Conservation (phyloP, 2,329 filamentous ascomycete species). For the Calonectria hawksworthii region DNA sequence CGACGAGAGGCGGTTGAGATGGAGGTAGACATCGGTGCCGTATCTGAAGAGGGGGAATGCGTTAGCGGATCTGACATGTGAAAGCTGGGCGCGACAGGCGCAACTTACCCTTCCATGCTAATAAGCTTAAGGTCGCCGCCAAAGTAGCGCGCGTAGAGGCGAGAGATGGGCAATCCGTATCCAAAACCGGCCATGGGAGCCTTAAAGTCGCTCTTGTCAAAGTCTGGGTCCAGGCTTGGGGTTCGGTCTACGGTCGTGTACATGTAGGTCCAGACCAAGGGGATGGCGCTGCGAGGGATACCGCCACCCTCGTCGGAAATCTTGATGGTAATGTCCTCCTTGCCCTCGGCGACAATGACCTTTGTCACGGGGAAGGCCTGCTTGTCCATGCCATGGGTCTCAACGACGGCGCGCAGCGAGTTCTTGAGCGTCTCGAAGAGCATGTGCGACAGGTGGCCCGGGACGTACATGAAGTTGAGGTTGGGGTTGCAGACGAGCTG, state of each 20-base stretch:
- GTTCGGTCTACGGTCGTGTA: slow-evolving; percentile 98
- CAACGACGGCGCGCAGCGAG: slow-evolving; percentile 95
- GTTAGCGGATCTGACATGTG: slow-evolving; percentile 27
- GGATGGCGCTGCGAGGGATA: slow-evolving; percentile 92
- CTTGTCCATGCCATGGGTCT: slow-evolving; percentile 94
- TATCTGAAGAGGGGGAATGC: slow-evolving; percentile 70
- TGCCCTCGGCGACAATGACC: slow-evolving; percentile 96
- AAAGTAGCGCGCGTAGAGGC: slow-evolving; percentile 96
- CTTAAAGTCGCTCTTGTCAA: slow-evolving; percentile 99
- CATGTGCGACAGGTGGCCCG: slow-evolving; percentile 99
- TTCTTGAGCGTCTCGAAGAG: slow-evolving; percentile 99
- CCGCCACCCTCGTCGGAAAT: slow-evolving; percentile 97
- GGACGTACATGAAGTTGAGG: slow-evolving; percentile 99
- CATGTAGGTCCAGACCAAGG: slow-evolving; percentile 99
- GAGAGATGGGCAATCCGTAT: slow-evolving; percentile 95
- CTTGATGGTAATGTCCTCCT: slow-evolving; percentile 99
- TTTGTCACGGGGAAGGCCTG: slow-evolving; percentile 97
- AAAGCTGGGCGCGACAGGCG: slow-evolving; percentile 15
- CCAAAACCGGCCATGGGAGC: slow-evolving; percentile 99
- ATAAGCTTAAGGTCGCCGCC: slow-evolving; percentile 97
- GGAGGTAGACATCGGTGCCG: slow-evolving; percentile 97
- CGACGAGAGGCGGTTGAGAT: slow-evolving; percentile 94
- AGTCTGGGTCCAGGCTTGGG: slow-evolving; percentile 94
- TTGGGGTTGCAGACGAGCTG: slow-evolving; percentile 96
- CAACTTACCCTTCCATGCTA: slow-evolving; percentile 95